A percentile compares a stretch with the other conserved stretches of the same genome.
phyloP scores from a whole-genome alignment of 305 asterid genomes.

The Nicotiana rustica region DNA sequence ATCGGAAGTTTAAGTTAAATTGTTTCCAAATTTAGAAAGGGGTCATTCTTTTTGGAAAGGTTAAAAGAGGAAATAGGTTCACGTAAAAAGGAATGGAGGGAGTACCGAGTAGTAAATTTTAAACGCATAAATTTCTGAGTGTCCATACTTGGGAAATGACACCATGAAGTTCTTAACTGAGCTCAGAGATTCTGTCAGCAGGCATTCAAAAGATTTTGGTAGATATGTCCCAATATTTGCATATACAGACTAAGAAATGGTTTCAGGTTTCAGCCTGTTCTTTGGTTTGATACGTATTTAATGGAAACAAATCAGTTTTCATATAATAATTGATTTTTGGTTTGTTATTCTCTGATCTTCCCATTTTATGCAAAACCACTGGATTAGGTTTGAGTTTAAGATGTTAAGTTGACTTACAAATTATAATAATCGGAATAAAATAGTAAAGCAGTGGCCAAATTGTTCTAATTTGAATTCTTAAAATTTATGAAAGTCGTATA shows the following conservation, averaged over 20 bases:
- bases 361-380: not conserved
- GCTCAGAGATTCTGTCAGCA: not conserved
- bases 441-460: not conserved
- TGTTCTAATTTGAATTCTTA: not conserved
- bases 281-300: constrained; percentile 10
- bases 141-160: not conserved
- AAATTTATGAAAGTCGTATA: not conserved
- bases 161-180: constrained; percentile 1
- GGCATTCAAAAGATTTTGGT: not conserved
- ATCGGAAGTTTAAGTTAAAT: too few relatives aligned
- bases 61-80: too few relatives aligned
- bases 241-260: constrained; percentile 2
- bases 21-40: too few relatives aligned
- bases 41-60: too few relatives aligned
- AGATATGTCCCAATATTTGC: not conserved
- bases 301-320: not conserved
- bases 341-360: not conserved
- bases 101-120: not conserved
- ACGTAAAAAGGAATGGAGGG: too few relatives aligned
- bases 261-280: not conserved
- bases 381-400: not conserved
- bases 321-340: not conserved
- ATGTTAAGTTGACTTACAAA: not conserved
- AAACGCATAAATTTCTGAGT: not conserved
- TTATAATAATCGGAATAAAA: not conserved